Conservation (phyloP, 2,329 filamentous ascomycete genomes). For the Remersonia thermophila region DNA sequence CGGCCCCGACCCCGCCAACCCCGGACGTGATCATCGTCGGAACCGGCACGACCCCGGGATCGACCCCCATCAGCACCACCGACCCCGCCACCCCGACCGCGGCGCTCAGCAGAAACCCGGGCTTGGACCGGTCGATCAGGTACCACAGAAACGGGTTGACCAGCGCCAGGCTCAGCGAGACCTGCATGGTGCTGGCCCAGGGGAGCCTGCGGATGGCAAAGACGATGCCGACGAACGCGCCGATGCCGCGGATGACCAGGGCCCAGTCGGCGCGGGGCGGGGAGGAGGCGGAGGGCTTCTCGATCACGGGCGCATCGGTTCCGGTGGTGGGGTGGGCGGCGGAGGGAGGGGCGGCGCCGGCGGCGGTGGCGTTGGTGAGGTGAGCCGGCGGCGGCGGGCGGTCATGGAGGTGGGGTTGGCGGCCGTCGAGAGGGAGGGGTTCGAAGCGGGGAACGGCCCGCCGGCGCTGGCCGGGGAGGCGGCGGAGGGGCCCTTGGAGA, state of each 20-base stretch:
- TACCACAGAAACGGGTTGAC: constrained; percentile 95
- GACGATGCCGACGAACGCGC: constrained; percentile 48
- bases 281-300: not conserved
- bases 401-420: not conserved
- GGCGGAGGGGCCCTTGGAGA: constrained; percentile 15
- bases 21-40: constrained; percentile 25
- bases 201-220: constrained; percentile 75
- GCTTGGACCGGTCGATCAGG: constrained; percentile 77
- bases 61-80: constrained; percentile 57
- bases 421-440: not conserved
- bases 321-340: constrained; percentile 3
- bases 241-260: constrained; percentile 43
- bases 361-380: not conserved
- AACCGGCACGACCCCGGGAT: constrained; percentile 66
- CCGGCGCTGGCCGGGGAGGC: constrained; percentile 1
- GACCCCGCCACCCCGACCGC: constrained; percentile 65
- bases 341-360: not conserved
- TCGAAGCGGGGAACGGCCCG: constrained; percentile 7
- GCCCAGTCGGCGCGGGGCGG: constrained; percentile 55
- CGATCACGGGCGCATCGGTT: constrained; percentile 14
- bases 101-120: constrained; percentile 70
- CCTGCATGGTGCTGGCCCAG: constrained; percentile 91
- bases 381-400: not conserved
- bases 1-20: constrained; percentile 11
- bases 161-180: constrained; percentile 76